Base-by-base conservation (phyloP, 2,329 filamentous ascomycete genomes). In the Neofusicoccum umdonicola region DNA sequence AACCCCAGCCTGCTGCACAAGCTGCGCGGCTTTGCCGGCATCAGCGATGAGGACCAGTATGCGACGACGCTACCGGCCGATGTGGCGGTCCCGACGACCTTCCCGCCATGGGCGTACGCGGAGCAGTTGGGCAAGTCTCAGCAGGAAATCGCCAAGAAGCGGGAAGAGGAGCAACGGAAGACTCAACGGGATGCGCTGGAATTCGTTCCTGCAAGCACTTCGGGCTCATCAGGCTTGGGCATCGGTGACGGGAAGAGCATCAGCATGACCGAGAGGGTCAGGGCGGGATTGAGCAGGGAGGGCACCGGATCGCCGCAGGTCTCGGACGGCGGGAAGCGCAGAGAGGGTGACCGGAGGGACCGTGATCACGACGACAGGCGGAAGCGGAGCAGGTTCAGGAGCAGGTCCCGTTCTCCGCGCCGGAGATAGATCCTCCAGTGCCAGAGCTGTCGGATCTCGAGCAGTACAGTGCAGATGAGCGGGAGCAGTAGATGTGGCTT, bases 1-100 rank as follows among this genome's bases (percentile, higher is more conserved):
- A 94, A 94, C 72, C 91, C 91, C 2, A 85, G 84, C 47, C 79
- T 93, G 62, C 85, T 87, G 76, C 87, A 90, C 67, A 92, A 91
- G 77, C 81, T 94, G 63, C 83, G 92, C 79, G 83, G 81, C 27
- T 93, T 92, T 78, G 88, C 88, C 13, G 84, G 82, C 3, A 81
- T 87, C 22, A 79, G 77, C 41, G 78, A 80, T 41, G 78, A 81
- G 57, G 84, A 82, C 27, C 88, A 91, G 76, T 93, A 93, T 74
- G 81, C 81, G 37, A 91, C 88, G 6, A 88, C 88, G 1, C 69
- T 83, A 27, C 68, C 76, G 15, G 68, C 73, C 8, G 73, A 74
- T 9, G 63, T 80, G 7, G 79, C 73, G 4, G 75, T 82, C n/a
- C 74, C 77, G 3, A 68, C 71, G 3, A 67, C 62, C 7, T 83